Conservation (phyloP, 148 eudicot species). For the Arctostaphylos glauca region DNA sequence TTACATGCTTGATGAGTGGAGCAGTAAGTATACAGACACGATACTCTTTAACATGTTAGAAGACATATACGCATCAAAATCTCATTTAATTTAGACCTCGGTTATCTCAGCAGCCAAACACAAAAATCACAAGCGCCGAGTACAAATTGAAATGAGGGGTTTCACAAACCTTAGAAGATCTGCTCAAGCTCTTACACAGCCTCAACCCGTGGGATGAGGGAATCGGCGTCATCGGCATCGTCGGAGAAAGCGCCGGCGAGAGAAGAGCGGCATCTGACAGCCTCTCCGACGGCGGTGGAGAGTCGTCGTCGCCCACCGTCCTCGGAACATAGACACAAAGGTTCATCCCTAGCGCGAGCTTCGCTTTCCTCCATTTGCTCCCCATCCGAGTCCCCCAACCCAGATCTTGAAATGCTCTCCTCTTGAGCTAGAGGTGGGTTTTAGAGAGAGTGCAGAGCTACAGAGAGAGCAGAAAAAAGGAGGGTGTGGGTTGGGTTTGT, state of each 20-base stretch:
- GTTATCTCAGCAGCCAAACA: not conserved
- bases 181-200: slow-evolving; percentile 29
- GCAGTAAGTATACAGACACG: not conserved
- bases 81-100: not conserved
- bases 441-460: slow-evolving; percentile 2
- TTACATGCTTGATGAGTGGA: not conserved
- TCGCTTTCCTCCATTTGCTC: slow-evolving; percentile 49
- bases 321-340: slow-evolving; percentile 36
- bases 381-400: slow-evolving; percentile 15
- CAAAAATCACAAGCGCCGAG: not conserved
- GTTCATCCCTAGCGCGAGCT: slow-evolving; percentile 36
- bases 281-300: slow-evolving; percentile 23
- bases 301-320: slow-evolving; percentile 21
- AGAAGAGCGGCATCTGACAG: slow-evolving; percentile 26
- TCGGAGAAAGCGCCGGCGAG: slow-evolving; percentile 11
- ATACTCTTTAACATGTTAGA: not conserved
- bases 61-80: not conserved
- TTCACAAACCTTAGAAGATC: slow-evolving; percentile 37
- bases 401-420: slow-evolving; percentile 10
- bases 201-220: slow-evolving; percentile 45
- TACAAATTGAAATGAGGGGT: not conserved
- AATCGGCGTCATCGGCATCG: slow-evolving; percentile 27
- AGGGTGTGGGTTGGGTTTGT: not conserved
- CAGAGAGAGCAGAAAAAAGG: not conserved
- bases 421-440: not conserved